Percentiles rank a stretch among this genome's conserved stretches.
phyloP scores from a whole-genome alignment of 208 protist genomes.

The Trypanosoma brucei region DNA sequence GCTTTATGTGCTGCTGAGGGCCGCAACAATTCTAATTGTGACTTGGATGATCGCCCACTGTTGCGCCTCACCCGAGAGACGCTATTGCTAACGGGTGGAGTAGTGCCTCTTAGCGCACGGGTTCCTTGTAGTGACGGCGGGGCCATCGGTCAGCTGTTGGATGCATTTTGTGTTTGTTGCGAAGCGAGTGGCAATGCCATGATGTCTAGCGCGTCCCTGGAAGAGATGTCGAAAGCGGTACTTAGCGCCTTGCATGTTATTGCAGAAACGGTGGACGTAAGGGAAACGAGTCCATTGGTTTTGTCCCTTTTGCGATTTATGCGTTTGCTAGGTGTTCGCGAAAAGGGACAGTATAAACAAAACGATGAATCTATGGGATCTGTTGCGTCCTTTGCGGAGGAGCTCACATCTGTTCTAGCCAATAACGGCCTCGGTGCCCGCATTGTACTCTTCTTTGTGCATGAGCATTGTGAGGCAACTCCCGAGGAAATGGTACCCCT shows the following conservation, averaged over 20 bases:
- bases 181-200: not conserved
- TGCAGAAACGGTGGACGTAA: conserved; percentile 25
- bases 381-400: conserved; percentile 6
- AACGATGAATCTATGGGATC: not conserved
- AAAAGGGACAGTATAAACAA: conserved; percentile 7
- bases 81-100: conserved; percentile 71
- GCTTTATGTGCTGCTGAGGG: not conserved
- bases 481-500: conserved; percentile 20
- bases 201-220: conserved; percentile 4
- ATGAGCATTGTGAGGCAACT: conserved; percentile 7
- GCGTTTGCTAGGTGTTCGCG: conserved; percentile 6
- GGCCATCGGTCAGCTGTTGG: conserved; percentile 32
- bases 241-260: conserved; percentile 24
- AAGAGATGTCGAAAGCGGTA: conserved; percentile 19
- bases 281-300: conserved; percentile 16
- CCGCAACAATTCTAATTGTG: not conserved
- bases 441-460: conserved; percentile 13
- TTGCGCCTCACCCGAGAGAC: conserved; percentile 56
- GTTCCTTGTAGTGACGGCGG: conserved; percentile 42
- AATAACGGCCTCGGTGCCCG: conserved; percentile 23
- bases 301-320: conserved; percentile 10
- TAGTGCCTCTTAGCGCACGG: conserved; percentile 77
- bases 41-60: conserved; percentile 6
- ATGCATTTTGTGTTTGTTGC: conserved; percentile 22
- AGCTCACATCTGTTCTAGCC: conserved; percentile 16